These are phyloP conservation scores for Podila epicladia DNA, from an alignment of 192 early-diverging fungal species.

Conservation along the genomic window DNA sequence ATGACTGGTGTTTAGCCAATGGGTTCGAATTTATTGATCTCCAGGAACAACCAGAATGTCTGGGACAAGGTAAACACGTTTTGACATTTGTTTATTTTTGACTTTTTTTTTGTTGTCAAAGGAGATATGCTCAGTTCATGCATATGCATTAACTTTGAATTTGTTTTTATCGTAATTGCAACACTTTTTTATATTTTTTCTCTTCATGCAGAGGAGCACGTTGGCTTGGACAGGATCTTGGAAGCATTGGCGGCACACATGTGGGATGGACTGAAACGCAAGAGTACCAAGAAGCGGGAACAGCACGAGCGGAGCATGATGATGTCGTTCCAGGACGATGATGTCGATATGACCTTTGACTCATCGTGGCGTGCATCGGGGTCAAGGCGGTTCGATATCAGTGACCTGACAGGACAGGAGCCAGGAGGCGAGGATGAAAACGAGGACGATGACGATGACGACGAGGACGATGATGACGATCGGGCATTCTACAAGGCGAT, in stretches of 20 bases:
- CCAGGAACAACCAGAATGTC: constrained; percentile 28
- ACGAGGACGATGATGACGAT: constrained; percentile 38
- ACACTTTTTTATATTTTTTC: neutral
- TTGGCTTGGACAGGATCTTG: constrained; percentile 64
- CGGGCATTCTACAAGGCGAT: constrained; percentile 35
- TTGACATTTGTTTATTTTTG: neutral
- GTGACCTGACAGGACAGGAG: constrained; percentile 2
- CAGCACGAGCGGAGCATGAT: constrained; percentile 49
- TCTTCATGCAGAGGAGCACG: constrained; percentile 36
- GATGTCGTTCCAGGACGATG: constrained; percentile 49
- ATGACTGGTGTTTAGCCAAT: constrained; percentile 70
- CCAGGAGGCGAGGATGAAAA: neutral
- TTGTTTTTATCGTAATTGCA: neutral
- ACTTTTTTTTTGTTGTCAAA: neutral
- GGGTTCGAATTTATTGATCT: constrained; percentile 74
- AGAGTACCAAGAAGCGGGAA: constrained; percentile 42
- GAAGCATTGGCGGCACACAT: constrained; percentile 72
- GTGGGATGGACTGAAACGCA: constrained; percentile 70
- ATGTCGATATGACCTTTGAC: constrained; percentile 30
- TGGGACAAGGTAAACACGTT: constrained; percentile 10
- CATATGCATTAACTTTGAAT: neutral
- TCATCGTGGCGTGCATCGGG: constrained; percentile 12
- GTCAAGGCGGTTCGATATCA: constrained; percentile 12
- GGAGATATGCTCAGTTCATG: constrained; percentile 1
- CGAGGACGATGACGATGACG: constrained; percentile 17